Evolutionary conservation across 306 rosid genomes (phyloP).

Genomic region (Rosa rugosa): DNA sequence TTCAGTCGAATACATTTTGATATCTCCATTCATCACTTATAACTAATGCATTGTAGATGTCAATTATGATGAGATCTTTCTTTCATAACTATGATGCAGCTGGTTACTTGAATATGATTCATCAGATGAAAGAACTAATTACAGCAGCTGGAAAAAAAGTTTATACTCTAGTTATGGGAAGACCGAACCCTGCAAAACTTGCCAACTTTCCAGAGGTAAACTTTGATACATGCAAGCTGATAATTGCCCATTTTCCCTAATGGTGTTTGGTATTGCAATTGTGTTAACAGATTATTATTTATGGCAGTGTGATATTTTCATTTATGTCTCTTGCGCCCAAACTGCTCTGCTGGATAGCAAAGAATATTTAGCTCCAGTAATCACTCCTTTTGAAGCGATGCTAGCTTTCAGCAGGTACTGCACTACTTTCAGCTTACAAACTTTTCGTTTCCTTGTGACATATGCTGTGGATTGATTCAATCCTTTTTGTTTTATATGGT

Average conservation of each 20-base stretch:
- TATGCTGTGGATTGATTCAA: not conserved
- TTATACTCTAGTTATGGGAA: conserved; percentile 84
- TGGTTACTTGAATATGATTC: conserved; percentile 77
- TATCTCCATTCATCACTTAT: not conserved
- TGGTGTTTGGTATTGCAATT: conserved; percentile 3
- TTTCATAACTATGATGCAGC: conserved; percentile 47
- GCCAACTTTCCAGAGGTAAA: conserved; percentile 96
- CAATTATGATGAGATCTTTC: not conserved
- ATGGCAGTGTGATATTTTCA: conserved; percentile 83
- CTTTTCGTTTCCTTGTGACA: not conserved
- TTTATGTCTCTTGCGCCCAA: conserved; percentile 87
- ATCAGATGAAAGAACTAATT: conserved; percentile 82
- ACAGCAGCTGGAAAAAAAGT: conserved; percentile 79
- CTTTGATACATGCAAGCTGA: conserved; percentile 3
- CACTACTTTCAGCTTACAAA: not conserved
- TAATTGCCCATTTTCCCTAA: not conserved
- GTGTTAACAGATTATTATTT: conserved; percentile 23
- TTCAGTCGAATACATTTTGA: not conserved
- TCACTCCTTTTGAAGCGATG: conserved; percentile 89
- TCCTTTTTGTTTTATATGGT: not conserved
- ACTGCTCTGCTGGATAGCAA: conserved; percentile 92
- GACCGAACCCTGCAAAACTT: conserved; percentile 95
- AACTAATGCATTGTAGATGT: not conserved
- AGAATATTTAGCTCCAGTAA: conserved; percentile 89
- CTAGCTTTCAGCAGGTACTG: conserved; percentile 87